Percentiles rank a stretch among this genome's conserved stretches.
Conservation (phyloP, 257 asterid species). For the Nicotiana paniculata region DNA sequence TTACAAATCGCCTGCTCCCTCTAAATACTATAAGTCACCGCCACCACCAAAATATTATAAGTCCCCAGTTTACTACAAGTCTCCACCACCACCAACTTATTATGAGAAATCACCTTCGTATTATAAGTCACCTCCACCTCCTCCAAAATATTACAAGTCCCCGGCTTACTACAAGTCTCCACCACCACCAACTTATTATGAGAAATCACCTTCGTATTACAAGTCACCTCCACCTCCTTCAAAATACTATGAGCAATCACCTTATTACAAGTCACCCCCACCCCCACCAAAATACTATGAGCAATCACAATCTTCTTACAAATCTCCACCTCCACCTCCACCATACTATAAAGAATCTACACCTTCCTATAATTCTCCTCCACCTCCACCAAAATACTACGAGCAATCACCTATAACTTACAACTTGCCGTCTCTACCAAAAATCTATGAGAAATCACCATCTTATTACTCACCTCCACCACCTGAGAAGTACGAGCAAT, state of each 20-base stretch:
- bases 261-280: too few species aligned
- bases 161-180: neutral
- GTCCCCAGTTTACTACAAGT: neutral
- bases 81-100: neutral
- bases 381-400: neutral
- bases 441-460: neutral
- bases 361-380: neutral
- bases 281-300: too few species aligned
- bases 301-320: neutral
- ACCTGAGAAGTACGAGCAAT: neutral
- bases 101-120: neutral
- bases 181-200: neutral
- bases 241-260: too few species aligned
- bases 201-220: neutral
- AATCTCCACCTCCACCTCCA: neutral
- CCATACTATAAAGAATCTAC: neutral
- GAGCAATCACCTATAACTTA: too few species aligned
- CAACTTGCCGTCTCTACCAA: neutral
- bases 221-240: too few species aligned
- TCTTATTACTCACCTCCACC: neutral
- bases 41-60: neutral
- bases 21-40: neutral
- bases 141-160: neutral
- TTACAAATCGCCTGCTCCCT: neutral
- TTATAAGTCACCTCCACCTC: neutral